A percentile compares a stretch with the other conserved stretches of the same genome.
Evolutionary conservation across 805 yeast genomes (phyloP).

Genomic region (Zygoascus flipseniorum): DNA sequence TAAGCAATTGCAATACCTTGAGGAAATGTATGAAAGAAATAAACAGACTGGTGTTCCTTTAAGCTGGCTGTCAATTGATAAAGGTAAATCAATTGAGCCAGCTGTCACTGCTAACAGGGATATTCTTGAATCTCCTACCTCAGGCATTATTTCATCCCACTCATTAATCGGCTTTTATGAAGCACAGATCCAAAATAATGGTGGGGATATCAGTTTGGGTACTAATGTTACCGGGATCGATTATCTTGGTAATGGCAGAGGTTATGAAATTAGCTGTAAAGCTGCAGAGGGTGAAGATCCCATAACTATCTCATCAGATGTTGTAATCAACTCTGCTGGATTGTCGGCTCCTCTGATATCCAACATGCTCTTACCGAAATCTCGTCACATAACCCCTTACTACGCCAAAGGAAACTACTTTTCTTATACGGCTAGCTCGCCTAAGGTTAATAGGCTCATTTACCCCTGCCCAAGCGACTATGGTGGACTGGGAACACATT

Average conservation of each 20-base stretch:
- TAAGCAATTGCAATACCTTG: slow-evolving; percentile 49
- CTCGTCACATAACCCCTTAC: slow-evolving; percentile 47
- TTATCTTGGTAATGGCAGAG: slow-evolving; percentile 11
- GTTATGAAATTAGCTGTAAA: slow-evolving; percentile 17
- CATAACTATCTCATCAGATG: slow-evolving; percentile 34
- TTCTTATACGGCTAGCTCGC: slow-evolving; percentile 41
- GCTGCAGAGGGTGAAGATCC: slow-evolving; percentile 17
- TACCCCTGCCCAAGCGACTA: slow-evolving; percentile 75
- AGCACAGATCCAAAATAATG: slow-evolving; percentile 45
- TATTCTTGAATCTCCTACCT: slow-evolving; percentile 63
- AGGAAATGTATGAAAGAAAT: slow-evolving; percentile 44
- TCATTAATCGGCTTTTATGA: slow-evolving; percentile 55
- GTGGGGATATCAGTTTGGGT: slow-evolving; percentile 57
- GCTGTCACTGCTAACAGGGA: slow-evolving; percentile 54
- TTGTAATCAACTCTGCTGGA: slow-evolving; percentile 74
- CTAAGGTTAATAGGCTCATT: slow-evolving; percentile 47
- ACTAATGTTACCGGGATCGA: slow-evolving; percentile 45
- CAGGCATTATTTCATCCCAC: slow-evolving; percentile 82
- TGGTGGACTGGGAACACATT: slow-evolving; percentile 79
- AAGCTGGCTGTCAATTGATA: slow-evolving; percentile 39
- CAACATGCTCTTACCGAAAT: slow-evolving; percentile 57
- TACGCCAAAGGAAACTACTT: slow-evolving; percentile 86
- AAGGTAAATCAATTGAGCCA: slow-evolving; percentile 51
- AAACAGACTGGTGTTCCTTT: slow-evolving; percentile 48
- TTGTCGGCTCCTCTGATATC: slow-evolving; percentile 63